phyloP scores from a whole-genome alignment of 805 yeast species.

The Hanseniaspora nectarophila region DNA sequence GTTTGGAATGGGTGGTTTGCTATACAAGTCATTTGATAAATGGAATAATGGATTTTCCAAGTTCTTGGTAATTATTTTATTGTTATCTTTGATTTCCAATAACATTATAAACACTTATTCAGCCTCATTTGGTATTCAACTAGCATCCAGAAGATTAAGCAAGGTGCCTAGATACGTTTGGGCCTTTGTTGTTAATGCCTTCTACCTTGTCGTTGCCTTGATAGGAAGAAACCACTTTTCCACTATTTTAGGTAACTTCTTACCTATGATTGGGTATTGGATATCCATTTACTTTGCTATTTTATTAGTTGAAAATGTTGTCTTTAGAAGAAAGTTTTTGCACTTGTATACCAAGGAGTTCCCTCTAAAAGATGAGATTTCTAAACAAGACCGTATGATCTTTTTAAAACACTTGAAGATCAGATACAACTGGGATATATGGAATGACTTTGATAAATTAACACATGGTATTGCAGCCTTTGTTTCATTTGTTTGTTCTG shows the following conservation, averaged over 20 bases:
- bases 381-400: conserved; percentile 1
- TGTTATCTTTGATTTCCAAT: conserved; percentile 67
- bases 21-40: conserved; percentile 49
- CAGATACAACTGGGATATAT: conserved; percentile 58
- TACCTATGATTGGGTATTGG: conserved; percentile 92
- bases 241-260: conserved; percentile 61
- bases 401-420: conserved; percentile 24
- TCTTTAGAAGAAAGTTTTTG: conserved; percentile 47
- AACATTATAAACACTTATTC: conserved; percentile 73
- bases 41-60: conserved; percentile 73
- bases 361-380: conserved; percentile 19
- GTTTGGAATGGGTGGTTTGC: conserved; percentile 65
- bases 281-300: conserved; percentile 66
- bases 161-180: conserved; percentile 69
- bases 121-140: conserved; percentile 66
- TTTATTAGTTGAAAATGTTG: conserved; percentile 55
- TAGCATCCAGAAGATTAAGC: conserved; percentile 43
- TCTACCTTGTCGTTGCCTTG: conserved; percentile 58
- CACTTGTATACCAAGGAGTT: conserved; percentile 36
- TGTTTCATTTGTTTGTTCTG: conserved; percentile 53
- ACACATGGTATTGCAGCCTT: conserved; percentile 67
- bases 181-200: conserved; percentile 48
- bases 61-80: conserved; percentile 55
- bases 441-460: conserved; percentile 51
- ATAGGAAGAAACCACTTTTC: conserved; percentile 67